A percentile compares a stretch with the other conserved stretches of the same genome.
Evolutionary conservation across 192 early-diverging fungal genomes (phyloP).

Genomic region (Entomortierella chlamydospora): DNA sequence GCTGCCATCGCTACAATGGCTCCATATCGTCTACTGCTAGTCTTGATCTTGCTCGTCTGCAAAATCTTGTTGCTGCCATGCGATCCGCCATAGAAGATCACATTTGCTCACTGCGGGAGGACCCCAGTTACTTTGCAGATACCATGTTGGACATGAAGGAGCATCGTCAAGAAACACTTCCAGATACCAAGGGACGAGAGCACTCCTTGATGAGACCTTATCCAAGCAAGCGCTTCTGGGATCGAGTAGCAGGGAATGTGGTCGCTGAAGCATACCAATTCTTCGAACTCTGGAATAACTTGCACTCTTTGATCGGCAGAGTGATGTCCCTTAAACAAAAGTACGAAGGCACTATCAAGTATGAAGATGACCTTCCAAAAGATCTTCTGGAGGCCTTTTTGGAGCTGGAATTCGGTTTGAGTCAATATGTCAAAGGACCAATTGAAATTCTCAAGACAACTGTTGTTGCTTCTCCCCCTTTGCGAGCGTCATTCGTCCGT

Average conservation of each 20-base stretch:
- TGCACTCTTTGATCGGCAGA: slow-evolving; percentile 20
- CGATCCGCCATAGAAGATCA: slow-evolving; percentile 35
- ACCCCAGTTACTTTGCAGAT: slow-evolving; percentile 36
- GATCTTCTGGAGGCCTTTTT: slow-evolving; percentile 31
- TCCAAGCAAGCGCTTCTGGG: slow-evolving; percentile 27
- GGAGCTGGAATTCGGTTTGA: slow-evolving; percentile 31
- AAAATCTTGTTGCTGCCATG: slow-evolving; percentile 28
- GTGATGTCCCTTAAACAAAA: slow-evolving; percentile 20
- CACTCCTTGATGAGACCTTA: slow-evolving; percentile 35
- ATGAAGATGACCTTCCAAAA: slow-evolving; percentile 27
- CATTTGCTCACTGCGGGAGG: slow-evolving; percentile 39
- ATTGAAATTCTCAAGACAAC: slow-evolving; percentile 8
- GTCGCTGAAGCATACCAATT: slow-evolving; percentile 18
- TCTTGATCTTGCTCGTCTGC: slow-evolving; percentile 24
- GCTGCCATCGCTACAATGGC: slow-evolving; percentile 18
- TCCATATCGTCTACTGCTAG: slow-evolving; percentile 24
- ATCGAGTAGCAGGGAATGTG: slow-evolving; percentile 17
- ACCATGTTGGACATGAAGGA: slow-evolving; percentile 31
- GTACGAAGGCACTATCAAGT: slow-evolving; percentile 18
- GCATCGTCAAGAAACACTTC: slow-evolving; percentile 33
- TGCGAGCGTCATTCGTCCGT: slow-evolving; percentile 26
- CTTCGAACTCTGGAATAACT: slow-evolving; percentile 22
- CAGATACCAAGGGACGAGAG: slow-evolving; percentile 15
- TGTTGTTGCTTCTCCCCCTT: slow-evolving; percentile 35
- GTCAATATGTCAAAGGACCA: slow-evolving; percentile 12